Conservation (phyloP, 163 green algal genomes). For the Coccomyxa subellipsoidea region DNA sequence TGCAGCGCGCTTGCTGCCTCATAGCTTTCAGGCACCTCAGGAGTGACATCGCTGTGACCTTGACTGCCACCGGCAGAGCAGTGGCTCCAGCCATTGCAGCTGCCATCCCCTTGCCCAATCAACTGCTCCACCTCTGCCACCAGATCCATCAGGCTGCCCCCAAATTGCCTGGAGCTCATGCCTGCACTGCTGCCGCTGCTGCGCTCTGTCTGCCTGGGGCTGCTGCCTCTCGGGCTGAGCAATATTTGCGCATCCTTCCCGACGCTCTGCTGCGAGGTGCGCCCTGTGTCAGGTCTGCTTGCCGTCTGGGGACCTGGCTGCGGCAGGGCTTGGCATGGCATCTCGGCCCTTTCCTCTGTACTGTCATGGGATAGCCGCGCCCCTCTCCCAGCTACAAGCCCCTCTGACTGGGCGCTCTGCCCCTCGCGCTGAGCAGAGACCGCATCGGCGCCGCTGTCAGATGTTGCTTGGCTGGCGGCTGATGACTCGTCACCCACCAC, state of each 20-base stretch:
- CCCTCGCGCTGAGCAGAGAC: neutral
- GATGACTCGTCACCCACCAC: neutral
- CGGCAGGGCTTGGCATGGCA: neutral
- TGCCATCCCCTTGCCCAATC: neutral
- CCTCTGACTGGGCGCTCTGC: neutral
- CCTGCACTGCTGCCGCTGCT: neutral
- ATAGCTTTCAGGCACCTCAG: neutral
- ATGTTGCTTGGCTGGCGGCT: neutral
- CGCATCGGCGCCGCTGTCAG: neutral
- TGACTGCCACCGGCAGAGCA: neutral
- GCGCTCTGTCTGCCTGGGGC: neutral
- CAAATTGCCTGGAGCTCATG: neutral
- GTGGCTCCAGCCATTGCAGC: too few relatives aligned
- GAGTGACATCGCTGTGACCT: neutral
- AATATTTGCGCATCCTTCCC: neutral
- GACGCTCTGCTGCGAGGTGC: neutral
- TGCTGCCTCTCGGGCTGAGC: neutral
- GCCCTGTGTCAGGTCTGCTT: neutral
- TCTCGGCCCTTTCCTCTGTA: neutral
- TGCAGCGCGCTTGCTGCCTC: neutral
- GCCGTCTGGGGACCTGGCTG: neutral
- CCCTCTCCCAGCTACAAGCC: neutral
- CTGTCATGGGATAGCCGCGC: neutral
- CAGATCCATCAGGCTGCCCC: constrained; percentile 25
- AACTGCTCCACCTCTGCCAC: constrained; percentile 37